These are phyloP conservation scores for Tylopilus cervinicoccineus DNA, from an alignment of 768 basidiomycete genomes.

Conservation along the genomic window DNA sequence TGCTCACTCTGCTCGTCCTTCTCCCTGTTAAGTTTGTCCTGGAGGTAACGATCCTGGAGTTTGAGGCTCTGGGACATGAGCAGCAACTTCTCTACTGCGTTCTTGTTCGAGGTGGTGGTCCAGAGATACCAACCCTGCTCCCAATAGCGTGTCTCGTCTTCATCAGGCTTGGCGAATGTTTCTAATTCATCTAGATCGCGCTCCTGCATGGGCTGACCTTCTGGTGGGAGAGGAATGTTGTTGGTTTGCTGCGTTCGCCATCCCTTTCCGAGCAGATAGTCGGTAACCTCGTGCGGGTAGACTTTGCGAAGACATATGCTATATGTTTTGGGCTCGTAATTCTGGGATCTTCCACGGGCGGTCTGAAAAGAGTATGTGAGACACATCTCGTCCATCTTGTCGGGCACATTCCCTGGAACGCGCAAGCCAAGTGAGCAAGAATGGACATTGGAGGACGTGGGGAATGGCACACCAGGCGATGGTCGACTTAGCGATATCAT, in stretches of 20 bases:
- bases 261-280: slow-evolving; percentile 40
- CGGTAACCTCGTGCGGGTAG: slow-evolving; percentile 61
- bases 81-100: slow-evolving; percentile 51
- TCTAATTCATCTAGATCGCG: slow-evolving; percentile 13
- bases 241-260: slow-evolving; percentile 42
- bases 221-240: slow-evolving; percentile 59
- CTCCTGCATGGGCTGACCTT: slow-evolving; percentile 49
- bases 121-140: slow-evolving; percentile 75
- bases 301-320: slow-evolving; percentile 63
- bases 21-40: slow-evolving; percentile 35
- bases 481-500: slow-evolving; percentile 25
- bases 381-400: slow-evolving; percentile 61
- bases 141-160: slow-evolving; percentile 53
- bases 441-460: background rate
- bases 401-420: slow-evolving; percentile 49
- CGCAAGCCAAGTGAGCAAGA: background rate
- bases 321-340: slow-evolving; percentile 50
- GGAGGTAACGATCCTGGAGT: slow-evolving; percentile 38
- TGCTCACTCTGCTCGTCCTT: slow-evolving; percentile 53
- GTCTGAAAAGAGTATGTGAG: slow-evolving; percentile 60
- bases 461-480: slow-evolving; percentile 16
- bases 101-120: slow-evolving; percentile 52
- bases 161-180: slow-evolving; percentile 17
- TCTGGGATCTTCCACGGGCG: slow-evolving; percentile 47
- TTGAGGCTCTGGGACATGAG: slow-evolving; percentile 57